Evolutionary conservation across 495 filamentous ascomycete species (phyloP).

Genomic region (Clavariopsis aquatica): DNA sequence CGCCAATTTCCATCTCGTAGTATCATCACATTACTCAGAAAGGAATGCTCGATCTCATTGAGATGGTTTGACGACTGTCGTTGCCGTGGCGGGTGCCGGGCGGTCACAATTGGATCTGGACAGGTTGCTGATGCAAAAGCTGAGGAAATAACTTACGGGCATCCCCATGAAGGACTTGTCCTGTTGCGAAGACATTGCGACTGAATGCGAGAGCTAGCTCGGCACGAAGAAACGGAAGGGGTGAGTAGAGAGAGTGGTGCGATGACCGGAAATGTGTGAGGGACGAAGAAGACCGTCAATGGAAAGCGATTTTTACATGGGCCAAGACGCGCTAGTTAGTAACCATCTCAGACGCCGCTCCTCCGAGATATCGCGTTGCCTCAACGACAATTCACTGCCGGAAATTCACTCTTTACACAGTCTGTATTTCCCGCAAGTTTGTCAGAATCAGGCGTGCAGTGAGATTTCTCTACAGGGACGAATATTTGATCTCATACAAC

Average conservation of each 20-base stretch:
- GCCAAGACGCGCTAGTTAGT: constrained; percentile 12
- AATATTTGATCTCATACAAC: not conserved
- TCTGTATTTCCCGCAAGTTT: not conserved
- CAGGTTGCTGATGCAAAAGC: constrained; percentile 18
- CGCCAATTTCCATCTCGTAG: constrained; percentile 23
- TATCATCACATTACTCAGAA: constrained; percentile 21
- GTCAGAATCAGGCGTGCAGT: not conserved
- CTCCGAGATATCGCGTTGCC: constrained; percentile 6
- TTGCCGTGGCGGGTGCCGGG: not conserved
- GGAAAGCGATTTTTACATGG: no score
- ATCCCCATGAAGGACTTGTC: constrained; percentile 90
- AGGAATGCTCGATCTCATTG: constrained; percentile 26
- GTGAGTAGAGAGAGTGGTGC: not conserved
- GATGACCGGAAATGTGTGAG: no score
- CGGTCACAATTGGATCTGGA: constrained; percentile 11
- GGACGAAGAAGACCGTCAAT: no score
- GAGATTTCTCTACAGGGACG: not conserved
- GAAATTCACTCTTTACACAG: not conserved
- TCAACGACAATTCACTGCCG: not conserved
- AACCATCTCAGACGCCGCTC: constrained; percentile 2
- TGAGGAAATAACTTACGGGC: constrained; percentile 62
- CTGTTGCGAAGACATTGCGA: constrained; percentile 42
- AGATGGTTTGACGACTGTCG: constrained; percentile 7
- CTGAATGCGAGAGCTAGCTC: constrained; percentile 46
- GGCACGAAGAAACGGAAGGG: not conserved